phyloP scores from a whole-genome alignment of 2,329 filamentous ascomycete genomes.

The Cadophora sp. region DNA sequence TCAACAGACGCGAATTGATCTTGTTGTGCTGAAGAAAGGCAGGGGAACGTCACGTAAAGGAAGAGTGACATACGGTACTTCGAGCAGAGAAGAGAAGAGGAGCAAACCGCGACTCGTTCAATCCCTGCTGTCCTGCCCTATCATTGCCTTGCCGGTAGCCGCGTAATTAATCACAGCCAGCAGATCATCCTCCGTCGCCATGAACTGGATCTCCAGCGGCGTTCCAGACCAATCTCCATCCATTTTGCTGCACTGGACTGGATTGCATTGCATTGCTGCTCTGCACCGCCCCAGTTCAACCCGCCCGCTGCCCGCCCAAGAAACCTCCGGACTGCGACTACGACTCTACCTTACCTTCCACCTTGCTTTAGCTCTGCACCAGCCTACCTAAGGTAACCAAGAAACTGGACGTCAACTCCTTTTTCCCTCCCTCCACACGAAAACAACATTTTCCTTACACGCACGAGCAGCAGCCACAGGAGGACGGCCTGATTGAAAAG shows the following conservation, averaged over 20 bases:
- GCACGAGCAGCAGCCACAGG: no score
- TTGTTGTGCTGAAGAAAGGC: background rate
- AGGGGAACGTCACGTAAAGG: background rate
- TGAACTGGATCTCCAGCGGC: background rate
- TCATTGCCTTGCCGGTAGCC: slow-evolving; percentile 8
- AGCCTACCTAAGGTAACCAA: no score
- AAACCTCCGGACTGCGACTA: background rate
- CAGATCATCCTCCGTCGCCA: background rate
- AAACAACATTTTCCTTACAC: background rate
- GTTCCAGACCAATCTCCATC: slow-evolving; percentile 10
- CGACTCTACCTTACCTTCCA: background rate
- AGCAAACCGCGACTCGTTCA: no score
- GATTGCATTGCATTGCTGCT: background rate
- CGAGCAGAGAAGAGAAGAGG: no score
- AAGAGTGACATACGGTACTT: background rate
- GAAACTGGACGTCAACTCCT: slow-evolving; percentile 1
- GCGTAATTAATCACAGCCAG: slow-evolving; percentile 3
- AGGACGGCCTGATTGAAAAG: no score
- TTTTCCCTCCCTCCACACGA: background rate
- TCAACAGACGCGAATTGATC: no score
- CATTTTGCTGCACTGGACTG: background rate
- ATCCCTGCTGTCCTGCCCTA: background rate
- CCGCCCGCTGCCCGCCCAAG: slow-evolving; percentile 3
- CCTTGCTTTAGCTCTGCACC: background rate
- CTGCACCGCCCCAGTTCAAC: slow-evolving; percentile 3